Conservation (phyloP, 2,329 filamentous ascomycete genomes). For the Anthostomella pinea region DNA sequence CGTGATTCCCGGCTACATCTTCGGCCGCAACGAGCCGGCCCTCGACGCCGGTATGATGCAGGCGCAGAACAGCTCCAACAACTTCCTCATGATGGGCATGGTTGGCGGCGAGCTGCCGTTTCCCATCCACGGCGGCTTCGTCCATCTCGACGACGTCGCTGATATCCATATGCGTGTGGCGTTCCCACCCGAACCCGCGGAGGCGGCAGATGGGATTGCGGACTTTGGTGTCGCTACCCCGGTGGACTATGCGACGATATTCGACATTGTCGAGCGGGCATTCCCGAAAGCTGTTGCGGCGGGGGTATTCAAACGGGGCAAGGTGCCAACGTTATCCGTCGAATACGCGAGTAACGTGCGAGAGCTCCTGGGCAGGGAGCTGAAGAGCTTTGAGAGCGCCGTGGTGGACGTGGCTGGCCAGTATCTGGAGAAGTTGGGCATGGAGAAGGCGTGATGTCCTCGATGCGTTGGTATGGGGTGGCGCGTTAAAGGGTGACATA, state of each 20-base stretch:
- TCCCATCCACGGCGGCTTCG: slow-evolving; percentile 15
- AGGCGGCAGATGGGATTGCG: slow-evolving; percentile 3
- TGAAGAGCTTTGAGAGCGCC: slow-evolving; percentile 18
- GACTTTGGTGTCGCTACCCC: slow-evolving; percentile 21
- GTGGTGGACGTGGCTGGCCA: slow-evolving; percentile 23
- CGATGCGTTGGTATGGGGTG: no score
- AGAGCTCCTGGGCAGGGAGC: slow-evolving; percentile 13
- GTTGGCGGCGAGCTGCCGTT: slow-evolving; percentile 18
- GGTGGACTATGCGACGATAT: slow-evolving; percentile 19
- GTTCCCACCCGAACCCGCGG: slow-evolving; percentile 15
- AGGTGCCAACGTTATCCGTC: slow-evolving; percentile 12
- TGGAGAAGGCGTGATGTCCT: slow-evolving; percentile 9
- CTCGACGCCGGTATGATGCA: slow-evolving; percentile 23
- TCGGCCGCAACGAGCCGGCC: slow-evolving; percentile 27
- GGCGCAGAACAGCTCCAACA: slow-evolving; percentile 28
- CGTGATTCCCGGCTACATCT: slow-evolving; percentile 27
- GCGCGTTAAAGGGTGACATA: no score
- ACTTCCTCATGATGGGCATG: slow-evolving; percentile 22
- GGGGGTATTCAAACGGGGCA: slow-evolving; percentile 24
- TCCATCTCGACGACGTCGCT: slow-evolving; percentile 24
- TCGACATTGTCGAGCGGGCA: slow-evolving; percentile 19
- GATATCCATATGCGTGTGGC: slow-evolving; percentile 20
- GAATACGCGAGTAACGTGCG: slow-evolving; percentile 16
- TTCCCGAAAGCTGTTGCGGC: slow-evolving; percentile 23
- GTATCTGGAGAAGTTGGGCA: slow-evolving; percentile 21